A percentile compares a stretch with the other conserved stretches of the same genome.
phyloP scores from a whole-genome alignment of 73 alveolate genomes.

The Symbiodinium natans region DNA sequence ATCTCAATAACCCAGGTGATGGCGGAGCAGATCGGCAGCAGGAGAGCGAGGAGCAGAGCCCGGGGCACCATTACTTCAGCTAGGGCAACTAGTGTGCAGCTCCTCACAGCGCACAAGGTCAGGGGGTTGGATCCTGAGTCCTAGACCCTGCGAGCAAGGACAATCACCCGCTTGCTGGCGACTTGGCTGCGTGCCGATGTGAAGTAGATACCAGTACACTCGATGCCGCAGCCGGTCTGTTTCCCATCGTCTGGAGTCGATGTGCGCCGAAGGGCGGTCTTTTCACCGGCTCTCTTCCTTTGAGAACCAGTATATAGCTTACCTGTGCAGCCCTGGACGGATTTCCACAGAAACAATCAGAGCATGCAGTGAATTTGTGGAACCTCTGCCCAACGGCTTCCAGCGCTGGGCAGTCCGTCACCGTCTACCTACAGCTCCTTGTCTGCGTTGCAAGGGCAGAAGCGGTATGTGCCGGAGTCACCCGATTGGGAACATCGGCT shows the following conservation, averaged over 20 bases:
- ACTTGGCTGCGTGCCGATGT: too few species aligned
- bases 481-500: constrained; percentile 26
- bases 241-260: background rate
- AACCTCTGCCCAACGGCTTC: background rate
- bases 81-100: too few species aligned
- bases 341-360: background rate
- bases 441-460: constrained; percentile 66
- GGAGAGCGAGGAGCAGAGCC: background rate
- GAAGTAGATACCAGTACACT: too few species aligned
- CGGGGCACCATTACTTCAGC: background rate
- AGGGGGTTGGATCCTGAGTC: constrained; percentile 5
- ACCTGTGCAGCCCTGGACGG: background rate
- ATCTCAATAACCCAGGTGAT: background rate
- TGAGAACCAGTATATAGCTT: background rate
- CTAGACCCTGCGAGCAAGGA: background rate
- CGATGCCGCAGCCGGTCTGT: too few species aligned
- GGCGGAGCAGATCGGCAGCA: background rate
- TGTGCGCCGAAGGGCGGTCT: background rate
- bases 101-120: background rate
- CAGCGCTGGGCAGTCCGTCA: background rate
- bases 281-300: background rate
- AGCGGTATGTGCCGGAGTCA: constrained; percentile 86
- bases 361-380: background rate
- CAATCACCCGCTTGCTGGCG: background rate
- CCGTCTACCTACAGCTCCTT: constrained; percentile 25